These are phyloP conservation scores for Blastomyces silverae DNA, from an alignment of 2,329 filamentous ascomycete genomes.

Conservation along the genomic window DNA sequence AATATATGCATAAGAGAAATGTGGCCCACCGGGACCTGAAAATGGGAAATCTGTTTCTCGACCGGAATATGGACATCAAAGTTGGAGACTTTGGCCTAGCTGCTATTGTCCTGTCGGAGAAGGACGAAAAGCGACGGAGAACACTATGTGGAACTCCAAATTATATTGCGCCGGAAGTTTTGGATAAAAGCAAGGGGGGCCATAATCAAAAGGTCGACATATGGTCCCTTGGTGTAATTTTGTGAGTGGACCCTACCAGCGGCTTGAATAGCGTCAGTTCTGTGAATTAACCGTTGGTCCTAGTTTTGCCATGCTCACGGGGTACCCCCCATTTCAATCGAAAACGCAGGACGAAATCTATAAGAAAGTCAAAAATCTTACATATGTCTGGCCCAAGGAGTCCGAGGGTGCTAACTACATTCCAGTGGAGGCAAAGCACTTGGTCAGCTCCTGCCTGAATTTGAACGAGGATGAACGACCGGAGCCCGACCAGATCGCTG, in stretches of 20 bases:
- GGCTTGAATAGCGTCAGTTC: conserved; percentile 9
- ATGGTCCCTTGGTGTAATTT: conserved; percentile 96
- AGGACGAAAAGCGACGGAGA: conserved; percentile 77
- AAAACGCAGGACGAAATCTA: conserved; percentile 49
- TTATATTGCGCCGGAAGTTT: conserved; percentile 93
- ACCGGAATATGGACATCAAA: conserved; percentile 93
- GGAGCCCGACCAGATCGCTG: conserved; percentile 46
- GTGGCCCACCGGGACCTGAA: conserved; percentile 97
- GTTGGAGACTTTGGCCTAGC: conserved; percentile 96
- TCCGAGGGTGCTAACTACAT: conserved; percentile 41
- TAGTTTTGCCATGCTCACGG: conserved; percentile 92
- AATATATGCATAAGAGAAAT: conserved; percentile 92
- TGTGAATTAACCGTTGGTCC: conserved; percentile 23
- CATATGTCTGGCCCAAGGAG: conserved; percentile 47
- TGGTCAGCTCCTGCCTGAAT: conserved; percentile 44
- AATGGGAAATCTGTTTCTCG: conserved; percentile 96
- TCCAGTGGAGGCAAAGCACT: conserved; percentile 44
- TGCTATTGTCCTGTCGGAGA: conserved; percentile 82
- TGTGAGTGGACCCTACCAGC: conserved; percentile 51
- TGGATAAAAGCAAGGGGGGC: conserved; percentile 87
- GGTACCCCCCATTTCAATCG: conserved; percentile 93
- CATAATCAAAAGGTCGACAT: conserved; percentile 98
- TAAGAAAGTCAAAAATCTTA: conserved; percentile 43
- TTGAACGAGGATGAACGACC: conserved; percentile 45
- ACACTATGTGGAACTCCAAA: conserved; percentile 97